A percentile compares a stretch with the other conserved stretches of the same genome.
Evolutionary conservation across 2,329 filamentous ascomycete genomes (phyloP).

Genomic region (Elsinoe batatas): DNA sequence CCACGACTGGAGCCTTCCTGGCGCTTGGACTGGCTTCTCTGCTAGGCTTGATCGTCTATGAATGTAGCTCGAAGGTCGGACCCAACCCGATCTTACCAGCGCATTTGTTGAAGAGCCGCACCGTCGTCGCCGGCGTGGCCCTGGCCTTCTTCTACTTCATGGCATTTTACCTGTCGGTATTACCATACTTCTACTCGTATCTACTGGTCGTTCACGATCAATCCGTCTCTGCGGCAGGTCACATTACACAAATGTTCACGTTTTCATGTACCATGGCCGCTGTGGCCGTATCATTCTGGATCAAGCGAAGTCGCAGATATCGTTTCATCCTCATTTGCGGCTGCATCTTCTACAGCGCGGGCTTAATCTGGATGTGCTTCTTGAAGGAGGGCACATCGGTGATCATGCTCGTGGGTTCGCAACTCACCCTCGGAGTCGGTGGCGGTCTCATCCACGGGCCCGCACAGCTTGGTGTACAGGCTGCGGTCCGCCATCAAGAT

Average conservation of each 20-base stretch:
- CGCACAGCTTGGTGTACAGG: slow-evolving; percentile 48
- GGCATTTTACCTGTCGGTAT: slow-evolving; percentile 61
- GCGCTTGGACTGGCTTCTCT: slow-evolving; percentile 50
- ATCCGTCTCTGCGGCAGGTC: slow-evolving; percentile 49
- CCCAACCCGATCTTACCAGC: slow-evolving; percentile 50
- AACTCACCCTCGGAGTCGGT: slow-evolving; percentile 45
- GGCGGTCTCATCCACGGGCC: slow-evolving; percentile 48
- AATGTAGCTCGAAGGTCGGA: slow-evolving; percentile 39
- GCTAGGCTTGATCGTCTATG: slow-evolving; percentile 47
- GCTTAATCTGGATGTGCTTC: background rate
- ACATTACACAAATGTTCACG: slow-evolving; percentile 55
- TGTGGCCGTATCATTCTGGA: slow-evolving; percentile 50
- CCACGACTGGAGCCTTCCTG: slow-evolving; percentile 43
- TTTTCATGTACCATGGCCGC: slow-evolving; percentile 56
- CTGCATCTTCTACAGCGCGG: background rate
- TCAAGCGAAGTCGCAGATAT: slow-evolving; percentile 55
- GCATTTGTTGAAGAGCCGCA: slow-evolving; percentile 50
- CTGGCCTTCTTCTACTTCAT: slow-evolving; percentile 63
- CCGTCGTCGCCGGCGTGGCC: slow-evolving; percentile 51
- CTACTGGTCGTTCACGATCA: slow-evolving; percentile 55
- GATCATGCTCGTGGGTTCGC: slow-evolving; percentile 39
- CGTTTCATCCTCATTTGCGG: background rate
- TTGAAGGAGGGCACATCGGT: slow-evolving; percentile 33
- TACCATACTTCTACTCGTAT: slow-evolving; percentile 59
- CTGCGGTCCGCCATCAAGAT: slow-evolving; percentile 42